Evolutionary conservation across 2,329 filamentous ascomycete species (phyloP).

Genomic region (Alternaria incomplexa): DNA sequence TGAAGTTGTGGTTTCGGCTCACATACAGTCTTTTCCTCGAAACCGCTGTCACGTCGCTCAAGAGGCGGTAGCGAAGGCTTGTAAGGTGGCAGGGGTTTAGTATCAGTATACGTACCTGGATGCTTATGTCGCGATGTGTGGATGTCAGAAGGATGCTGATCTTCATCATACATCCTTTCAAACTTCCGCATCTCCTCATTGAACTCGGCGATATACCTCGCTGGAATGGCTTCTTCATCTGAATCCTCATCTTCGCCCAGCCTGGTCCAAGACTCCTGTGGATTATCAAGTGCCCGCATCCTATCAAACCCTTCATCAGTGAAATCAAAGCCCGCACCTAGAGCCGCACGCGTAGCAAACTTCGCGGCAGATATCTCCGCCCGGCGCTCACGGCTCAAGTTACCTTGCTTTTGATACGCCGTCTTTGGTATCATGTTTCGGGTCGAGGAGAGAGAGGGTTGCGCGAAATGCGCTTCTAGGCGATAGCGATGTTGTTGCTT

Average conservation of each 20-base stretch:
- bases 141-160: background rate
- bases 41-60: background rate
- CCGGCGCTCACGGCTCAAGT: constrained; percentile 4
- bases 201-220: constrained; percentile 24
- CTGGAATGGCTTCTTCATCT: constrained; percentile 8
- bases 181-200: constrained; percentile 18
- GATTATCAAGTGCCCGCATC: background rate
- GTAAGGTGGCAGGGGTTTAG: background rate
- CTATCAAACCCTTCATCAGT: constrained; percentile 1
- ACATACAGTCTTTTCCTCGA: background rate
- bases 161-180: constrained; percentile 6
- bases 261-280: background rate
- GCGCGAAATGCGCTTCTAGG: constrained; percentile 9
- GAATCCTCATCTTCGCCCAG: background rate
- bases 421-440: background rate
- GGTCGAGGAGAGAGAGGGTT: background rate
- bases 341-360: constrained; percentile 18
- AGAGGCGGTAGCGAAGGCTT: background rate
- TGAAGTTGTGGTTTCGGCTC: background rate
- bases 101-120: background rate
- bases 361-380: constrained; percentile 10
- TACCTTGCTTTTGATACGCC: constrained; percentile 1
- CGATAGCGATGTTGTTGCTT: constrained; percentile 3
- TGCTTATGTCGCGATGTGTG: background rate
- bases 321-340: constrained; percentile 16